These are phyloP conservation scores for Aureobasidium subglaciale DNA, from an alignment of 2,329 filamentous ascomycete genomes.

Conservation along the genomic window DNA sequence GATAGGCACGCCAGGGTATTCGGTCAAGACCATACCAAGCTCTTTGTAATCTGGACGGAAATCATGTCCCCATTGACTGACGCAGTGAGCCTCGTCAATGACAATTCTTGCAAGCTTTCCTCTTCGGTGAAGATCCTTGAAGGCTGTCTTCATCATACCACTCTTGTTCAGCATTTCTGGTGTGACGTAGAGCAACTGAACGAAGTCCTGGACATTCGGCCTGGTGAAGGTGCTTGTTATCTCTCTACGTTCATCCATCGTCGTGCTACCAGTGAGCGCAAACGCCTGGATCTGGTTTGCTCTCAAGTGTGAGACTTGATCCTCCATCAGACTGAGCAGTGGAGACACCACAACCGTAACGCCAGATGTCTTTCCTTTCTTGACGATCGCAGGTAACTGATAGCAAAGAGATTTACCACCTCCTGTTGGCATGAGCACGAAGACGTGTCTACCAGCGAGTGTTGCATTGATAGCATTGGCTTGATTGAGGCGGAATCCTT, in stretches of 20 bases:
- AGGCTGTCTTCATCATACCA: slow-evolving; percentile 54
- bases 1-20: slow-evolving; percentile 73
- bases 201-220: slow-evolving; percentile 61
- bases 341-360: slow-evolving; percentile 95
- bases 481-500: slow-evolving; percentile 83
- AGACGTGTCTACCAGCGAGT: slow-evolving; percentile 76
- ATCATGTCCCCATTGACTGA: slow-evolving; percentile 98
- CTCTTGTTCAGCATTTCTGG: slow-evolving; percentile 95
- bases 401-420: slow-evolving; percentile 97
- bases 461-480: slow-evolving; percentile 95
- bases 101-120: slow-evolving; percentile 80
- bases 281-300: slow-evolving; percentile 70
- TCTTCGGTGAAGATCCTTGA: slow-evolving; percentile 62
- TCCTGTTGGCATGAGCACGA: slow-evolving; percentile 95
- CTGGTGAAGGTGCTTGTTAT: slow-evolving; percentile 60
- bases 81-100: slow-evolving; percentile 98
- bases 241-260: slow-evolving; percentile 52
- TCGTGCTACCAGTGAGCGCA: slow-evolving; percentile 72
- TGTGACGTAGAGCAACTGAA: slow-evolving; percentile 89
- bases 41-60: slow-evolving; percentile 94
- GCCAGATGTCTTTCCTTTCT: slow-evolving; percentile 70
- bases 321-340: slow-evolving; percentile 90
- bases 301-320: slow-evolving; percentile 80
- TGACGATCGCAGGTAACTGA: slow-evolving; percentile 81
- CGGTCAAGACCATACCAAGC: slow-evolving; percentile 64